Evolutionary conservation across 768 basidiomycete species (phyloP).

Genomic region (Agaricus blazei): DNA sequence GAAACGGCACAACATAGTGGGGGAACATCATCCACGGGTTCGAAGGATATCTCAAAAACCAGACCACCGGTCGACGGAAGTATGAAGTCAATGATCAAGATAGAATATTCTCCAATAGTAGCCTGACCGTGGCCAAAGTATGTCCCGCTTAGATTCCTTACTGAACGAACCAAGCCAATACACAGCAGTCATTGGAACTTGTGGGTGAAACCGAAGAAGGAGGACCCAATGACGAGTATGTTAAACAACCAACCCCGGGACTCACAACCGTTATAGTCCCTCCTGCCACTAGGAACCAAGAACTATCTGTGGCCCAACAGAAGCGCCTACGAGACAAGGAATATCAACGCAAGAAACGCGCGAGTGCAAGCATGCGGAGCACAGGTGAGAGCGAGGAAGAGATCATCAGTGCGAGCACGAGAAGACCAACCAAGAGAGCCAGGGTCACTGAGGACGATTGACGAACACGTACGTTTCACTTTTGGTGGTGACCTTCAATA

Average conservation of each 20-base stretch:
- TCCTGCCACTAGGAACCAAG: conserved; percentile 64
- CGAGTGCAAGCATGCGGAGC: conserved; percentile 55
- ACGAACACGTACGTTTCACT: conserved; percentile 5
- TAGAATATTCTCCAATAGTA: conserved; percentile 79
- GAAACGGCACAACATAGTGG: conserved; percentile 75
- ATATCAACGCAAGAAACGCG: conserved; percentile 76
- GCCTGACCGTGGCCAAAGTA: conserved; percentile 67
- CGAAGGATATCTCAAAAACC: conserved; percentile 81
- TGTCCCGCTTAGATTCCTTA: conserved; percentile 2
- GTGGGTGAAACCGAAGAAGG: conserved; percentile 65
- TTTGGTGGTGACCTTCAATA: not conserved
- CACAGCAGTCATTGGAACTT: conserved; percentile 64
- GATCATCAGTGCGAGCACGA: conserved; percentile 38
- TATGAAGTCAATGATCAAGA: conserved; percentile 76
- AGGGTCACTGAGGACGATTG: conserved; percentile 65
- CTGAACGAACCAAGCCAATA: conserved; percentile 3
- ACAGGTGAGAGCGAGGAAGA: conserved; percentile 78
- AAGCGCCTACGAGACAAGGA: conserved; percentile 78
- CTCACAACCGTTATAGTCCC: conserved; percentile 76
- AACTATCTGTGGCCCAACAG: conserved; percentile 64
- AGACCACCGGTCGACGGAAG: conserved; percentile 59
- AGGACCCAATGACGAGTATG: conserved; percentile 56
- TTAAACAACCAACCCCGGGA: conserved; percentile 64
- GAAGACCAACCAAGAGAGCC: conserved; percentile 64
- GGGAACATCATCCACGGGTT: conserved; percentile 85